Evolutionary conservation across 306 rosid genomes (phyloP).

Genomic region (Cucumis hystrix): DNA sequence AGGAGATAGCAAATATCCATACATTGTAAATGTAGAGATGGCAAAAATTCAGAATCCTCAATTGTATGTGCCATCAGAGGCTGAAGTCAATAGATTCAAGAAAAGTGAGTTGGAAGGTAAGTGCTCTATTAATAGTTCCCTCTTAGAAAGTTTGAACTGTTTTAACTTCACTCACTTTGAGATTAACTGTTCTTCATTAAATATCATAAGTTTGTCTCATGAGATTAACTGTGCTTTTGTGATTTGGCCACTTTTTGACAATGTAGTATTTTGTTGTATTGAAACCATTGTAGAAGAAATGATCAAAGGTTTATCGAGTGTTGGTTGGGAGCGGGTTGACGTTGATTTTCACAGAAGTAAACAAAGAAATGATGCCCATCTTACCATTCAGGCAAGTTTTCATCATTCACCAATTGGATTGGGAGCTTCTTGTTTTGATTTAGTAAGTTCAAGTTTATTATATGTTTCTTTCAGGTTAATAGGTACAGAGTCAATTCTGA

Average conservation of each 20-base stretch:
- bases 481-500: slow-evolving; percentile 33
- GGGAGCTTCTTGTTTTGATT: background rate
- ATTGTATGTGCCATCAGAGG: slow-evolving; percentile 21
- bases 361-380: slow-evolving; percentile 62
- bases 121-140: background rate
- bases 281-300: slow-evolving; percentile 48
- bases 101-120: slow-evolving; percentile 53
- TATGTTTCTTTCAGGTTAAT: slow-evolving; percentile 40
- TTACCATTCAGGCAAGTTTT: slow-evolving; percentile 60
- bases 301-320: slow-evolving; percentile 47
- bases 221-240: background rate
- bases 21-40: slow-evolving; percentile 46
- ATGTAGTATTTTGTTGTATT: background rate
- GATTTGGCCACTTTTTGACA: background rate
- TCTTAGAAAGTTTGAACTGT: background rate
- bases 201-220: background rate
- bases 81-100: slow-evolving; percentile 17
- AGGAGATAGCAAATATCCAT: slow-evolving; percentile 41
- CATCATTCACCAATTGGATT: background rate
- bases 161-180: no score
- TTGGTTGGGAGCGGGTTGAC: slow-evolving; percentile 86
- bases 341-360: slow-evolving; percentile 53
- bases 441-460: background rate
- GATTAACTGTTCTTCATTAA: background rate
- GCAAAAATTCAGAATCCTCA: slow-evolving; percentile 14